phyloP scores from a whole-genome alignment of 1,284 basidiomycete genomes.

The Pyrrhoderma noxium region DNA sequence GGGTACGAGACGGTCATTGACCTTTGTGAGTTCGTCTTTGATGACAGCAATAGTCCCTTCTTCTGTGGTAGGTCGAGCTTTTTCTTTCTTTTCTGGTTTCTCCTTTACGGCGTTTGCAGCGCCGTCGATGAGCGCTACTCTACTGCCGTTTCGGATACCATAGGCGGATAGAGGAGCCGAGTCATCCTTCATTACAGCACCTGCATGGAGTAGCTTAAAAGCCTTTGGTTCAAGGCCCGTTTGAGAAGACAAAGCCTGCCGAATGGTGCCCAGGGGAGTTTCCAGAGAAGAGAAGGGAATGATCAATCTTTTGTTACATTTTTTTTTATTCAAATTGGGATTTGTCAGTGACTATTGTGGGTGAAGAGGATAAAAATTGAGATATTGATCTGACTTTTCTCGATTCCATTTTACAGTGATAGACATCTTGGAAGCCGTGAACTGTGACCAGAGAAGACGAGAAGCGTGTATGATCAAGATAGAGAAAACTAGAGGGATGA shows the following conservation, averaged over 20 bases:
- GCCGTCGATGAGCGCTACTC: constrained; percentile 53
- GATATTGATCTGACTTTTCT: constrained; percentile 35
- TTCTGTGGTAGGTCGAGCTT: constrained; percentile 36
- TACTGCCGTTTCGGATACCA: constrained; percentile 50
- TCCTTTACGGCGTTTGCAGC: constrained; percentile 22
- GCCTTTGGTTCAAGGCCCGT: constrained; percentile 52
- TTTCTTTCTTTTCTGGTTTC: constrained; percentile 22
- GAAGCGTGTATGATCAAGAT: constrained; percentile 28
- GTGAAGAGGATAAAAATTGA: constrained; percentile 1
- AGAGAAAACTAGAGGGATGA: constrained; percentile 19
- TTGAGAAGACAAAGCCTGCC: constrained; percentile 51
- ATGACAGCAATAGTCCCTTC: constrained; percentile 48
- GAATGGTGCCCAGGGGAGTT: constrained; percentile 53
- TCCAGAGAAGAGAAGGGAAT: constrained; percentile 36
- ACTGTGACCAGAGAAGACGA: constrained; percentile 21
- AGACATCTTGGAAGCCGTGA: constrained; percentile 32
- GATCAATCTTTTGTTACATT: too few relatives aligned
- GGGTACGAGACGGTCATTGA: constrained; percentile 46
- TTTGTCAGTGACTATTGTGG: not conserved
- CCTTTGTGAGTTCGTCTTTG: constrained; percentile 47
- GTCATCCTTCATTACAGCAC: constrained; percentile 76
- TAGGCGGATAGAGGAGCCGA: constrained; percentile 42
- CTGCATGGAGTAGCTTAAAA: constrained; percentile 76
- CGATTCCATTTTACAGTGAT: constrained; percentile 59
- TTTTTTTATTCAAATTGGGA: constrained; percentile 3